These are phyloP conservation scores for Rhizophagus sp. DNA, from an alignment of 192 early-diverging fungal species.

Conservation along the genomic window DNA sequence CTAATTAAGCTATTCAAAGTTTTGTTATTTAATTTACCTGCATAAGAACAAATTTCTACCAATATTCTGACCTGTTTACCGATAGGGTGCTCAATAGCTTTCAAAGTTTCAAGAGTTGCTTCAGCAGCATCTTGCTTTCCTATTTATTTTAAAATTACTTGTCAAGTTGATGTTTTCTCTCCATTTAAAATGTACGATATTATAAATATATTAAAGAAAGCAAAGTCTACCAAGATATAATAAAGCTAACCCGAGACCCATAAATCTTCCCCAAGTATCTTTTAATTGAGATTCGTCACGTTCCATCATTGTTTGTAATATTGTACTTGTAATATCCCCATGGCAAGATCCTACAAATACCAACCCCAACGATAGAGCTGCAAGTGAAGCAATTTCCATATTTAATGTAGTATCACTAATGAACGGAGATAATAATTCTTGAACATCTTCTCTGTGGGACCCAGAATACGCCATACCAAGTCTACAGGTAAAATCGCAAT, in stretches of 20 bases:
- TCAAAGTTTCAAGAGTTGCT: constrained; percentile 89
- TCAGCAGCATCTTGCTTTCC: constrained; percentile 89
- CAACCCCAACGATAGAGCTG: constrained; percentile 87
- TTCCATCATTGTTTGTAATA: constrained; percentile 95
- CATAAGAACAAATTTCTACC: constrained; percentile 88
- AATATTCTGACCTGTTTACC: constrained; percentile 86
- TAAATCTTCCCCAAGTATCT: constrained; percentile 86
- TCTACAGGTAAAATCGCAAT: constrained; percentile 34
- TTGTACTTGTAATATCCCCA: constrained; percentile 88
- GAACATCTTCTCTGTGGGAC: constrained; percentile 80
- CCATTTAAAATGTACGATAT: background rate
- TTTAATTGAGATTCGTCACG: constrained; percentile 83
- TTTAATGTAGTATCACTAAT: constrained; percentile 76
- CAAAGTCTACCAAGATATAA: constrained; percentile 75
- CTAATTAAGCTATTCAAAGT: background rate
- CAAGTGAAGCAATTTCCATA: constrained; percentile 89
- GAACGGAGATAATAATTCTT: constrained; percentile 79
- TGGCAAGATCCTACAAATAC: constrained; percentile 90
- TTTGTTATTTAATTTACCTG: constrained; percentile 49
- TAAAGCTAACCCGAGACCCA: constrained; percentile 90
- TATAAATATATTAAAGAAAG: background rate
- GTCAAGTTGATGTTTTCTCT: background rate
- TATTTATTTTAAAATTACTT: constrained; percentile 12
- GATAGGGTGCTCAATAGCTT: constrained; percentile 92
- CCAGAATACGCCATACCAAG: constrained; percentile 96